A percentile compares a stretch with the other conserved stretches of the same genome.
Evolutionary conservation across 768 basidiomycete species (phyloP).

Genomic region (Tylopilus felleus): DNA sequence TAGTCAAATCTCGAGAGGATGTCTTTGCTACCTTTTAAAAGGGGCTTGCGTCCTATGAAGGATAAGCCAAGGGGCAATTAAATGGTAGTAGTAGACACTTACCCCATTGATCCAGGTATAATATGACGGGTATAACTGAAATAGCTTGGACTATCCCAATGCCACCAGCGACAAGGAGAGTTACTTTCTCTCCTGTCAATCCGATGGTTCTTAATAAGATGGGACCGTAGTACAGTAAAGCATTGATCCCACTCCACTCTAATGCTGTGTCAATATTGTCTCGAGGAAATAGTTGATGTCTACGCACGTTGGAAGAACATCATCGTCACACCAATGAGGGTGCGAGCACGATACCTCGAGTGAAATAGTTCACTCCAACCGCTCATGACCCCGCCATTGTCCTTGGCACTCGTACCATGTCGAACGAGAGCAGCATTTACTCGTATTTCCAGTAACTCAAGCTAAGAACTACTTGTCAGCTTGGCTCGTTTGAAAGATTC

Average conservation of each 20-base stretch:
- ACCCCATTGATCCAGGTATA: constrained; percentile 68
- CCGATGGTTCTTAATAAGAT: constrained; percentile 65
- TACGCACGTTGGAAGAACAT: constrained; percentile 82
- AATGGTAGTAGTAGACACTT: constrained; percentile 7
- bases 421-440: constrained; percentile 58
- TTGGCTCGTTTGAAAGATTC: neutral
- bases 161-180: constrained; percentile 71
- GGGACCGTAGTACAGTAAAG: constrained; percentile 79
- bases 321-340: constrained; percentile 65
- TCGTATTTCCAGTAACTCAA: constrained; percentile 76
- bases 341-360: constrained; percentile 53
- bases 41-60: constrained; percentile 55
- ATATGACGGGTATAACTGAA: constrained; percentile 70
- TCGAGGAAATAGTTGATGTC: neutral
- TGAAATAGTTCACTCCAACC: constrained; percentile 60
- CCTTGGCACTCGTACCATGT: constrained; percentile 28
- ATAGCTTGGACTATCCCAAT: constrained; percentile 77
- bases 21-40: constrained; percentile 47
- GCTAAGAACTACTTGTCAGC: constrained; percentile 33
- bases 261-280: neutral
- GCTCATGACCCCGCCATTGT: constrained; percentile 7
- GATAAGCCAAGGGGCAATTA: neutral
- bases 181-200: constrained; percentile 52
- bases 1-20: neutral
- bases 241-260: constrained; percentile 91